These are phyloP conservation scores for Pichia pseudocactophila DNA, from an alignment of 805 yeast species.

Conservation along the genomic window DNA sequence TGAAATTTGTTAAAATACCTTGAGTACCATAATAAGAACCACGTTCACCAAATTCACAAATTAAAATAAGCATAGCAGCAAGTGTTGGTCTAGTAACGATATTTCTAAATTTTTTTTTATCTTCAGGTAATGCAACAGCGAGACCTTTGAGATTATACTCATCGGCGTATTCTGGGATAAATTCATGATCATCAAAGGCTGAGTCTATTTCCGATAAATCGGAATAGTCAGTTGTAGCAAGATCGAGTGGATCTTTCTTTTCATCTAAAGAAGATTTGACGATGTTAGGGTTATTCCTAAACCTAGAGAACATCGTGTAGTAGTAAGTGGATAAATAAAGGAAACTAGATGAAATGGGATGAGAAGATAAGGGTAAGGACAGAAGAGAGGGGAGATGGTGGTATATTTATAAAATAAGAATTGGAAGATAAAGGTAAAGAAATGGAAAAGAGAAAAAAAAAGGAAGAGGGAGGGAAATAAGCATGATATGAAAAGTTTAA, in stretches of 20 bases:
- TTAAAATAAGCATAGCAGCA: conserved; percentile 37
- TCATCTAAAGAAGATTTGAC: neutral
- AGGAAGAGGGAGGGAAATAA: too few relatives aligned
- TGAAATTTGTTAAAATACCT: conserved; percentile 38
- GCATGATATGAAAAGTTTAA: too few relatives aligned
- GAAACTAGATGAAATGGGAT: too few relatives aligned
- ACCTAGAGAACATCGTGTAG: too few relatives aligned
- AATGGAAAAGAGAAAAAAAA: too few relatives aligned
- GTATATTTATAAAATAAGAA: too few relatives aligned
- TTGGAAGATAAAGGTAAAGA: too few relatives aligned
- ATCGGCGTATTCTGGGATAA: conserved; percentile 20
- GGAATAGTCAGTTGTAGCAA: neutral
- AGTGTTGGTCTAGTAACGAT: conserved; percentile 37
- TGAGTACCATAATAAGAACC: conserved; percentile 43
- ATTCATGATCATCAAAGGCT: conserved; percentile 10
- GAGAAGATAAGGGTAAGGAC: too few relatives aligned
- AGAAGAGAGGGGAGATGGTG: too few relatives aligned
- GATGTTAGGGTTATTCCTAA: neutral
- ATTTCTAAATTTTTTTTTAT: conserved; percentile 27
- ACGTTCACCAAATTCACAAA: conserved; percentile 45
- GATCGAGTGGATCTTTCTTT: neutral
- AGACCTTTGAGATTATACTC: conserved; percentile 26
- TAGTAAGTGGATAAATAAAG: too few relatives aligned
- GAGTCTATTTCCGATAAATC: neutral
- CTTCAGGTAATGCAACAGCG: conserved; percentile 21